phyloP scores from a whole-genome alignment of 78 protist species.

The Dictyostelium citrinum region DNA sequence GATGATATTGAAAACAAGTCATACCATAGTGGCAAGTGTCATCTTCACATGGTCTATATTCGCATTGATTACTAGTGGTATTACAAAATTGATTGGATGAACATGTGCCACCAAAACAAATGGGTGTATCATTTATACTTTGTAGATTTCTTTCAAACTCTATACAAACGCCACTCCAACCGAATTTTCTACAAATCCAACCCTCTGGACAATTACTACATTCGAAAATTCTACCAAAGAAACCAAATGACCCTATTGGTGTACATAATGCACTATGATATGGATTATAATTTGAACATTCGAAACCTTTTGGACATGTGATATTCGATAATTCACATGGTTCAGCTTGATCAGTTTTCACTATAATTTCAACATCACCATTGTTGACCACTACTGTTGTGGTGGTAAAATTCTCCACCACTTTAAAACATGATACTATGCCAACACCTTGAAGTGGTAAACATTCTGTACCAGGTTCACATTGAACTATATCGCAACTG shows the following conservation, averaged over 20 bases:
- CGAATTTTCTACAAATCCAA: constrained; percentile 34
- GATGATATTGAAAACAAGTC: constrained; percentile 27
- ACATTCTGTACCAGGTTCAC: constrained; percentile 13
- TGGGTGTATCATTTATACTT: not conserved
- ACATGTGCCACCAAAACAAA: constrained; percentile 7
- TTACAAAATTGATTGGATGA: constrained; percentile 20
- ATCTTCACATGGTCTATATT: not conserved
- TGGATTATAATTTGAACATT: not conserved
- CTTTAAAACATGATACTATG: constrained; percentile 17
- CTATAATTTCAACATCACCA: not conserved
- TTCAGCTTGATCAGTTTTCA: not conserved
- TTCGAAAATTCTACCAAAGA: not conserved
- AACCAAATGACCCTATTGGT: not conserved
- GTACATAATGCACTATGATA: not conserved
- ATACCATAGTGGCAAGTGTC: not conserved
- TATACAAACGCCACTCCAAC: constrained; percentile 44
- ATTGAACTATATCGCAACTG: not conserved
- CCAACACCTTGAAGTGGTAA: not conserved
- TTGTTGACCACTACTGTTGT: not conserved
- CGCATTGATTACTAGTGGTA: not conserved
- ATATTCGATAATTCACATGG: not conserved
- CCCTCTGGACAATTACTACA: not conserved
- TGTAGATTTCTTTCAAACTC: not conserved
- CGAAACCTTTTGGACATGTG: constrained; percentile 10
- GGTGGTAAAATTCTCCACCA: not conserved